Evolutionary conservation across 306 rosid species (phyloP).

Genomic region (Trifolium pratense): DNA sequence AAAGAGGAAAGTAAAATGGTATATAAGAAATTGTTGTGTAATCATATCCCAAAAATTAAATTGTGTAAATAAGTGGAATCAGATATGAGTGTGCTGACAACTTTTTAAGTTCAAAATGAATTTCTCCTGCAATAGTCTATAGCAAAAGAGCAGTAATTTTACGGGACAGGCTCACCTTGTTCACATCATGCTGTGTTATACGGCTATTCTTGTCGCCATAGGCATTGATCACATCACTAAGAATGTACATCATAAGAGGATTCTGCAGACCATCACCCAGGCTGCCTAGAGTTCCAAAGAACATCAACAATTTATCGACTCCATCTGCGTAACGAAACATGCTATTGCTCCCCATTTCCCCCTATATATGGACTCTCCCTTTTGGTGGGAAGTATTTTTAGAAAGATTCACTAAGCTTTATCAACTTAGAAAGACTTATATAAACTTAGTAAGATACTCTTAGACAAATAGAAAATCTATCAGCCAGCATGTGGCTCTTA

Average conservation of each 20-base stretch:
- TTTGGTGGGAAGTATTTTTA: slow-evolving; percentile 12
- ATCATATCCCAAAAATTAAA: neutral
- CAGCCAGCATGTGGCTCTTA: slow-evolving; percentile 41
- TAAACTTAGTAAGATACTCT: slow-evolving; percentile 35
- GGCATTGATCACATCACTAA: slow-evolving; percentile 78
- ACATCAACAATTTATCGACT: slow-evolving; percentile 68
- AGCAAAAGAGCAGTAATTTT: slow-evolving; percentile 12
- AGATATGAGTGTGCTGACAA: no score
- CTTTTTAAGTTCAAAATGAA: neutral
- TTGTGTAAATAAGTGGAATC: neutral
- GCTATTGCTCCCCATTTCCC: slow-evolving; percentile 62
- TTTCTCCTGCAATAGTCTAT: neutral
- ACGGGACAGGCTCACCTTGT: slow-evolving; percentile 60
- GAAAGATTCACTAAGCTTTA: slow-evolving; percentile 36
- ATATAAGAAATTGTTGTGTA: slow-evolving; percentile 36
- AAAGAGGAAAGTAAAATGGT: slow-evolving; percentile 27
- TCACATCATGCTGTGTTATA: slow-evolving; percentile 59
- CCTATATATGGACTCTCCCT: slow-evolving; percentile 34
- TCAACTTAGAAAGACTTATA: slow-evolving; percentile 31
- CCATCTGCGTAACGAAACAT: slow-evolving; percentile 83
- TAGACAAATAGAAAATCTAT: slow-evolving; percentile 34
- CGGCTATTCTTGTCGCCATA: slow-evolving; percentile 54
- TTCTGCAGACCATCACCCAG: slow-evolving; percentile 84
- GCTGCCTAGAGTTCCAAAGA: slow-evolving; percentile 82
- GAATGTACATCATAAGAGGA: slow-evolving; percentile 85